phyloP scores from a whole-genome alignment of 495 filamentous ascomycete genomes.

The Daldinia loculata region DNA sequence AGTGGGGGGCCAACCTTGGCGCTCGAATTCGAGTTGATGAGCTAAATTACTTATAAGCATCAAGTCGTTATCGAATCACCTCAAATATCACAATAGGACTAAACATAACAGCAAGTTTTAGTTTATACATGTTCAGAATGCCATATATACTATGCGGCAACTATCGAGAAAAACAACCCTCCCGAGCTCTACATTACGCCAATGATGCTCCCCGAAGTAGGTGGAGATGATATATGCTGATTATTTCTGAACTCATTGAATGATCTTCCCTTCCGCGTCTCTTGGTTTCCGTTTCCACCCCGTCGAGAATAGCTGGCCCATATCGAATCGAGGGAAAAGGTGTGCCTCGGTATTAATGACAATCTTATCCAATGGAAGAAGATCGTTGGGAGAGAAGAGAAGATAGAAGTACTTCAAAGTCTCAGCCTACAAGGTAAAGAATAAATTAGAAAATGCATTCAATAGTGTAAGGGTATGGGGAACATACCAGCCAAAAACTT shows the following conservation, averaged over 20 bases:
- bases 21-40: background rate
- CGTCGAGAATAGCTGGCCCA: constrained; percentile 79
- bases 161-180: constrained; percentile 6
- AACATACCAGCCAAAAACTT: constrained; percentile 88
- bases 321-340: constrained; percentile 84
- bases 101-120: background rate
- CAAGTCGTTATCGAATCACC: background rate
- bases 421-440: constrained; percentile 70
- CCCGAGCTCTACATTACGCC: constrained; percentile 21
- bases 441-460: constrained; percentile 20
- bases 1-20: background rate
- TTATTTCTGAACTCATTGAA: constrained; percentile 12
- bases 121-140: constrained; percentile 25
- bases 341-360: constrained; percentile 98
- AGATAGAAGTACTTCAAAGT: constrained; percentile 98
- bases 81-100: background rate
- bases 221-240: constrained; percentile 16
- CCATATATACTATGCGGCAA: constrained; percentile 25
- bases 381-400: constrained; percentile 84
- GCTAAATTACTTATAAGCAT: background rate
- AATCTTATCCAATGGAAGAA: constrained; percentile 83
- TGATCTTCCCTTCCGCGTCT: constrained; percentile 50
- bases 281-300: constrained; percentile 84
- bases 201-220: constrained; percentile 20
- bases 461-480: constrained; percentile 1